Evolutionary conservation across 352 stramenopile species (phyloP), one percentile per base, ranked within the genome.

Genomic region (Phytophthora aleatoria): DNA sequence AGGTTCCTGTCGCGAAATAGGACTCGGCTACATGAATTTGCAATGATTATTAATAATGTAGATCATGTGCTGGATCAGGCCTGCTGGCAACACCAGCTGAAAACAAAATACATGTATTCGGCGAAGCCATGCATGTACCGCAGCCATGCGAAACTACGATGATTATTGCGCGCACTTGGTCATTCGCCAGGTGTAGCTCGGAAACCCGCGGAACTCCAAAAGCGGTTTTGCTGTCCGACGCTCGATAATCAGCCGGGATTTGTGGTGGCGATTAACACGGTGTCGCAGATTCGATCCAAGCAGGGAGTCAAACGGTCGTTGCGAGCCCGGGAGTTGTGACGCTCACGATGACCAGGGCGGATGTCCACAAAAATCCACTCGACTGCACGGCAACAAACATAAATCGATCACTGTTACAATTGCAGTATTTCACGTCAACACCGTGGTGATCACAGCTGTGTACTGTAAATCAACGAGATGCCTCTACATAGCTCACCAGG

Each of bases 191-290:
- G 7, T 7, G 20, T 20, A 38, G 33, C 7, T 38, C 5, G 33
- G 33, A 38, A 38, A 12, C 33, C 9, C 9, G 33, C 8, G 6
- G 33, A 38, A 38, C 7, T 38, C 8, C 33, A 1, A 38, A 38
- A 12, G 30, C 6, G 33, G 33, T 60, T 60, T 60, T 60, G 52
- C 53, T 60, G 53, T 60, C 53, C 53, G 41, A 60, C 52, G 41
- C 30, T 28, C 30, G 41, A 44, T 26, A 10, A 42, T 20, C 41
- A 51, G 8, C 5, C 13, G 42, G 28, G 53, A 60, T 60, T 60
- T 59, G 52, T 47, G 15, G 0, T 16, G 15, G 45, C 24, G 33
- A 55, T 55, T 55, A 55, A 47, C 24, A 38, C 33, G 33, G 10
- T 38, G 33, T 38, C 33, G 33, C 33, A 38, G 33, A 38, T 38